Conservation (phyloP, 441 rosid species). For the Metrosideros polymorpha region DNA sequence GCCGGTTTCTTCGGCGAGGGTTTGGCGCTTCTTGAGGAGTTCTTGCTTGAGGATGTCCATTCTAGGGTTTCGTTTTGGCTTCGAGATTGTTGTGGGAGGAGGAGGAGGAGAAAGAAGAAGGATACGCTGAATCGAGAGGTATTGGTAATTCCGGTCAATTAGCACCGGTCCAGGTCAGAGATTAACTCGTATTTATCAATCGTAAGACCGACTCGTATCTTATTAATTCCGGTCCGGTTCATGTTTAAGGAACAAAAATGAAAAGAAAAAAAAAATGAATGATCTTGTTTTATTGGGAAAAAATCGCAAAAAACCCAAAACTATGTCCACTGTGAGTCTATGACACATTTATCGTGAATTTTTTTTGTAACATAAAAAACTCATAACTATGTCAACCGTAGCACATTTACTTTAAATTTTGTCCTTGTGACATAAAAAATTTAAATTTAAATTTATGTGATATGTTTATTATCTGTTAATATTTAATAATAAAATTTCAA, state of each 20-base stretch:
- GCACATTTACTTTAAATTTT: too few relatives aligned
- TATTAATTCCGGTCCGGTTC: background rate
- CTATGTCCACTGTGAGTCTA: too few relatives aligned
- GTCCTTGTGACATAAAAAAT: too few relatives aligned
- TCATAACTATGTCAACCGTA: too few relatives aligned
- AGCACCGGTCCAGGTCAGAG: background rate
- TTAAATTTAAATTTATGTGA: too few relatives aligned
- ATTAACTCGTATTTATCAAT: background rate
- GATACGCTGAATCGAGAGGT: background rate
- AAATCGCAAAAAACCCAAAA: too few relatives aligned
- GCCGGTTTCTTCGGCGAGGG: slow-evolving; percentile 51
- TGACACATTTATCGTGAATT: too few relatives aligned
- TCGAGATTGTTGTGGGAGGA: background rate
- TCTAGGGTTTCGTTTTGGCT: background rate
- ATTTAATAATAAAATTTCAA: too few relatives aligned
- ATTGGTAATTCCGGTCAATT: background rate
- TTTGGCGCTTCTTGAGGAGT: slow-evolving; percentile 52
- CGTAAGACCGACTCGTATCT: background rate
- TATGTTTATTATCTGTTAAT: too few relatives aligned
- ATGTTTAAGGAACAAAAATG: background rate
- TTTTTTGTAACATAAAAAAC: too few relatives aligned
- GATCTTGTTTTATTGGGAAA: background rate
- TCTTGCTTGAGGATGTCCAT: slow-evolving; percentile 74
- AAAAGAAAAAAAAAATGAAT: background rate
- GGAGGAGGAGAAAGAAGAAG: background rate